Conservation (phyloP, 2,329 filamentous ascomycete species). For the Phyllosticta citriasiana region DNA sequence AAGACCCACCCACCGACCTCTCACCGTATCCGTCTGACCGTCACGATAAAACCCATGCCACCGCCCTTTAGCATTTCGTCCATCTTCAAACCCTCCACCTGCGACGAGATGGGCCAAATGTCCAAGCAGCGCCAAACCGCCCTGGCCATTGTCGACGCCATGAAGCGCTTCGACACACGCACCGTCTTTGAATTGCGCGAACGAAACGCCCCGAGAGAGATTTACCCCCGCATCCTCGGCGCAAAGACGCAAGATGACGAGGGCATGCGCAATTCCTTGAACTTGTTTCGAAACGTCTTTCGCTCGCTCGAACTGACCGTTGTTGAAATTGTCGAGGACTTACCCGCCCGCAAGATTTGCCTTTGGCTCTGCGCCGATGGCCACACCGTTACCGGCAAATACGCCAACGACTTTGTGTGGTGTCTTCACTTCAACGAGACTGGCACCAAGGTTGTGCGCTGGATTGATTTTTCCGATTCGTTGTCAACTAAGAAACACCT, state of each 20-base stretch:
- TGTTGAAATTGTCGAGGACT: constrained; percentile 7
- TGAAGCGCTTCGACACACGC: constrained; percentile 7
- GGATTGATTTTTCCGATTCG: constrained; percentile 9
- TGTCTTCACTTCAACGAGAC: constrained; percentile 8
- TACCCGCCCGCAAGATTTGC: constrained; percentile 2
- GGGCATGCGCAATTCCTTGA: not conserved
- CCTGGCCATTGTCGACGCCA: constrained; percentile 9
- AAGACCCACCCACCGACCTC: not conserved
- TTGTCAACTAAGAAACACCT: not conserved
- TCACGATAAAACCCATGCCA: not conserved
- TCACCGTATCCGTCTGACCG: not conserved
- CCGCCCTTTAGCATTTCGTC: not conserved
- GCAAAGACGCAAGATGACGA: constrained; percentile 1
- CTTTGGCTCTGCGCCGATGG: constrained; percentile 4
- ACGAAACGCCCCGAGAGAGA: constrained; percentile 5
- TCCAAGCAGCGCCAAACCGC: constrained; percentile 19
- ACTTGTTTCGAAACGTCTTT: constrained; percentile 7
- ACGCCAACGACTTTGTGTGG: constrained; percentile 13
- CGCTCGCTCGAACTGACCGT: constrained; percentile 1
- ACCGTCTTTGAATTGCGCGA: constrained; percentile 4
- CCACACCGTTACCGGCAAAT: constrained; percentile 14
- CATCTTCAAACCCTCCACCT: not conserved
- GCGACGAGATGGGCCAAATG: not conserved
- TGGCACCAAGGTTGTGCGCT: constrained; percentile 3
- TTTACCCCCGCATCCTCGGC: constrained; percentile 6